Evolutionary conservation across 768 basidiomycete genomes (phyloP).

Genomic region (Galerina sulciceps): DNA sequence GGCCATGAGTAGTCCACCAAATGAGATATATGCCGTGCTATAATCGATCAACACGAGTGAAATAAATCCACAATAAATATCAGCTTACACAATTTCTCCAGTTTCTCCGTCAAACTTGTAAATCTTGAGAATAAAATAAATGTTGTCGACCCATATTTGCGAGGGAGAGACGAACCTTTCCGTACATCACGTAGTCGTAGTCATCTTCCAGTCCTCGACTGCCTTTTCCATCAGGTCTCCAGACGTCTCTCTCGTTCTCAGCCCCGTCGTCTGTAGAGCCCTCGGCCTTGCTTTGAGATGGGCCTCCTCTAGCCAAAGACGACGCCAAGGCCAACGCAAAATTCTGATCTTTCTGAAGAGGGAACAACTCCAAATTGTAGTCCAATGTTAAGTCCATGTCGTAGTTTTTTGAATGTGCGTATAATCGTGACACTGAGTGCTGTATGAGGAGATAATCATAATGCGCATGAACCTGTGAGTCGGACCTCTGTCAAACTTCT

Average conservation of each 20-base stretch:
- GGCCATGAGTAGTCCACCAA: conserved; percentile 94
- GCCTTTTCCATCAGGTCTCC: conserved; percentile 86
- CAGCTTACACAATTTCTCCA: conserved; percentile 81
- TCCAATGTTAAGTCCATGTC: conserved; percentile 94
- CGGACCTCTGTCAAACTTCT: conserved; percentile 97
- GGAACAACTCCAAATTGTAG: conserved; percentile 91
- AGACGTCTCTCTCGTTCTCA: conserved; percentile 78
- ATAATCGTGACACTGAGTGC: conserved; percentile 82
- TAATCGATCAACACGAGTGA: conserved; percentile 12
- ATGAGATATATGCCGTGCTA: conserved; percentile 95
- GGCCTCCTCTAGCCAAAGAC: conserved; percentile 66
- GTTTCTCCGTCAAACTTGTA: conserved; percentile 95
- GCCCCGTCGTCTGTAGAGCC: conserved; percentile 53
- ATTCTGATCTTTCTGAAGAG: conserved; percentile 65
- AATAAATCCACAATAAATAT: not conserved
- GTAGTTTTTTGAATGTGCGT: conserved; percentile 88
- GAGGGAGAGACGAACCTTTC: conserved; percentile 66
- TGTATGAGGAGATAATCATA: conserved; percentile 14
- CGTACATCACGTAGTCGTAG: conserved; percentile 99
- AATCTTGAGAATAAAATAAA: conserved; percentile 53
- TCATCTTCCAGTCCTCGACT: conserved; percentile 85
- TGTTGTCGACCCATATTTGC: too few relatives aligned
- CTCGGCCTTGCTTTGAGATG: conserved; percentile 49
- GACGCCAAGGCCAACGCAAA: conserved; percentile 89
- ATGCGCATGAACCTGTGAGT: conserved; percentile 11